Conservation (phyloP, 441 rosid species). For the Eruca vesicaria region DNA sequence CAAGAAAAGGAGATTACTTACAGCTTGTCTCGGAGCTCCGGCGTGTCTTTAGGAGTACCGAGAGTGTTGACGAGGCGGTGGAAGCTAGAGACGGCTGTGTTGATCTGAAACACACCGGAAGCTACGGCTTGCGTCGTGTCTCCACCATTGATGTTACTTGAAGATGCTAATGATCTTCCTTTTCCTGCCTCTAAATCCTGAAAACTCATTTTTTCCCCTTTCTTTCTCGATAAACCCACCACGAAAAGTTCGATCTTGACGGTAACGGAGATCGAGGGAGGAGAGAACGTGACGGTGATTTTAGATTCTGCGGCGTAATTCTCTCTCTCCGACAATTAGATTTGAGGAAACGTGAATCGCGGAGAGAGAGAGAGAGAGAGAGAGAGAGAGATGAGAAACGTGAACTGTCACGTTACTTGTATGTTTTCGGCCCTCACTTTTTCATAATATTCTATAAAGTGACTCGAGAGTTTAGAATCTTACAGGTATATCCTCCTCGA, state of each 20-base stretch:
- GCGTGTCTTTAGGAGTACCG: conserved; percentile 89
- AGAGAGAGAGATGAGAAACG: conserved; percentile 7
- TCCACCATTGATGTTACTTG: conserved; percentile 43
- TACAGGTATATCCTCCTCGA: neutral
- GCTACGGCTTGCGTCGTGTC: conserved; percentile 82
- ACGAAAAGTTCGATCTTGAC: conserved; percentile 2
- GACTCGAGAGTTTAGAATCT: conserved; percentile 13
- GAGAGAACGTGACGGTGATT: neutral
- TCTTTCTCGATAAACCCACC: neutral
- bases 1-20: conserved; percentile 8
- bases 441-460: conserved; percentile 4
- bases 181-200: conserved; percentile 84
- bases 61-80: conserved; percentile 84
- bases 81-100: conserved; percentile 75
- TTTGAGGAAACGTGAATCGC: conserved; percentile 15
- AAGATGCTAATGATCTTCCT: conserved; percentile 37
- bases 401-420: conserved; percentile 13
- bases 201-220: conserved; percentile 58
- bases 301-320: neutral
- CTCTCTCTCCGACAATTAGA: conserved; percentile 17
- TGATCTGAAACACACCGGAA: conserved; percentile 86
- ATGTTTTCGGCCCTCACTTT: neutral
- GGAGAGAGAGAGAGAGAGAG: conserved; percentile 23
- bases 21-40: conserved; percentile 92
- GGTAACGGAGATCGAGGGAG: neutral